Evolutionary conservation across 176 grass and related monocot genomes (phyloP).

Genomic region (Miscanthus lutarioriparius): DNA sequence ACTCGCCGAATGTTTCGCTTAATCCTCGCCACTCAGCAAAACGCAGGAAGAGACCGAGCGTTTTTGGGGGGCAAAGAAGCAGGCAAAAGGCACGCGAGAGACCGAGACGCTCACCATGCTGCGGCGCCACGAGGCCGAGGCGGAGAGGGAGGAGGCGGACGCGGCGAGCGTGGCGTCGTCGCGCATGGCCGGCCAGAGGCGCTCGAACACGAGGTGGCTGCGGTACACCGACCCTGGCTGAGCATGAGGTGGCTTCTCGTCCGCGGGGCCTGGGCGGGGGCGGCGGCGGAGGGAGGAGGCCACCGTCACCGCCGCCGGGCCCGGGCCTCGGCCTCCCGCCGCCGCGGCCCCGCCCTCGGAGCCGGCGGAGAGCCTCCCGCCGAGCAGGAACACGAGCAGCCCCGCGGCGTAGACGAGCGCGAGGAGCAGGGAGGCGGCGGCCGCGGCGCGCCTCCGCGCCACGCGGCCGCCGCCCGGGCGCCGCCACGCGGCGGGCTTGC

Average conservation of each 20-base stretch:
- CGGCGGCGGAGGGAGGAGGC: neutral
- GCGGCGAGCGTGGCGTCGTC: slow-evolving; percentile 32
- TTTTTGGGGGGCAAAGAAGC: neutral
- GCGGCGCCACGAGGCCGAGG: slow-evolving; percentile 38
- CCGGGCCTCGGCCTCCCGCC: slow-evolving; percentile 6
- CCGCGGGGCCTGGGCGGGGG: neutral
- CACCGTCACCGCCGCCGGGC: slow-evolving; percentile 21
- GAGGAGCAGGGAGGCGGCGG: slow-evolving; percentile 51
- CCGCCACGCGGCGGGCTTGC: slow-evolving; percentile 24
- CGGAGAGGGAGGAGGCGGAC: slow-evolving; percentile 9
- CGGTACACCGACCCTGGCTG: slow-evolving; percentile 73
- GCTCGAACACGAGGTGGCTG: slow-evolving; percentile 74
- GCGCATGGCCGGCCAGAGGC: slow-evolving; percentile 78
- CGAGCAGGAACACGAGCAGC: slow-evolving; percentile 49
- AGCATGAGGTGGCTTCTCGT: neutral
- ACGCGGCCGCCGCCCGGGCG: neutral
- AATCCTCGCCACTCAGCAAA: neutral
- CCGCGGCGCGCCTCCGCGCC: slow-evolving; percentile 41
- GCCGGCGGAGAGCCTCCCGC: slow-evolving; percentile 8
- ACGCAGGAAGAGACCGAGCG: neutral
- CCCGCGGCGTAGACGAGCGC: slow-evolving; percentile 60
- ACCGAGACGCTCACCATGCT: slow-evolving; percentile 37
- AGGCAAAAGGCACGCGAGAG: neutral
- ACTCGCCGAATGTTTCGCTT: neutral
- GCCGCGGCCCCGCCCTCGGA: no score